A percentile compares a stretch with the other conserved stretches of the same genome.
These are phyloP conservation scores for Coprinopsis strossmayeri DNA, from an alignment of 768 basidiomycete genomes.

Conservation along the genomic window DNA sequence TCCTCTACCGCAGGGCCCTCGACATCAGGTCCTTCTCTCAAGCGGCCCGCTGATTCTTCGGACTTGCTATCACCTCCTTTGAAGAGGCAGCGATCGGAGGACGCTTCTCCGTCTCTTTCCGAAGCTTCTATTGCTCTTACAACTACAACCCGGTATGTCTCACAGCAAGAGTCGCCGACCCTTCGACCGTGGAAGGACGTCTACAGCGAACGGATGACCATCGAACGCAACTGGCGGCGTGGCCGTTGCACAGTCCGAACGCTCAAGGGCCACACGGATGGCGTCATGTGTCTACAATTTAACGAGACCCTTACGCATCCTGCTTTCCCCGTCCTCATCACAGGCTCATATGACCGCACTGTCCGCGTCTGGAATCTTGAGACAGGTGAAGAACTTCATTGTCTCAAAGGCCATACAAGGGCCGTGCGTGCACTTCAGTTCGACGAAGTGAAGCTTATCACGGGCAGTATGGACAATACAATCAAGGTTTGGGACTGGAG, in stretches of 20 bases:
- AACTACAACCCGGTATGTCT: constrained; percentile 28
- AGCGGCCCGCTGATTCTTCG: constrained; percentile 26
- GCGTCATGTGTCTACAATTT: constrained; percentile 96
- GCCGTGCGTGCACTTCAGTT: constrained; percentile 94
- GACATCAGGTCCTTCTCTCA: constrained; percentile 14
- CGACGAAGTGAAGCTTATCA: constrained; percentile 91
- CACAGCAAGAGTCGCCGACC: constrained; percentile 30
- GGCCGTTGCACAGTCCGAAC: constrained; percentile 83
- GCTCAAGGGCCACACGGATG: constrained; percentile 89
- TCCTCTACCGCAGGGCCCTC: constrained; percentile 8
- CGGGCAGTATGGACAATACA: constrained; percentile 93
- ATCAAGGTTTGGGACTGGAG: constrained; percentile 97
- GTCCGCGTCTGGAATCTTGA: constrained; percentile 96
- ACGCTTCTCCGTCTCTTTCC: constrained; percentile 12
- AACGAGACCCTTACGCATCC: constrained; percentile 79
- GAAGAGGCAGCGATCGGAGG: constrained; percentile 47
- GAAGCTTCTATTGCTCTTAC: constrained; percentile 13
- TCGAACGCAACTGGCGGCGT: constrained; percentile 96
- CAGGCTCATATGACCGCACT: constrained; percentile 95
- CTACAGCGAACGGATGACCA: constrained; percentile 92
- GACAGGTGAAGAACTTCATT: constrained; percentile 76
- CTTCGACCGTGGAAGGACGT: constrained; percentile 98
- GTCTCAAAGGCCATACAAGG: constrained; percentile 84
- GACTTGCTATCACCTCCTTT: constrained; percentile 25
- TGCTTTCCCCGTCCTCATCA: constrained; percentile 90